A percentile compares a stretch with the other conserved stretches of the same genome.
Conservation (phyloP, 1,139 yeast species). For the Zygosaccharomyces pseudobailii region DNA sequence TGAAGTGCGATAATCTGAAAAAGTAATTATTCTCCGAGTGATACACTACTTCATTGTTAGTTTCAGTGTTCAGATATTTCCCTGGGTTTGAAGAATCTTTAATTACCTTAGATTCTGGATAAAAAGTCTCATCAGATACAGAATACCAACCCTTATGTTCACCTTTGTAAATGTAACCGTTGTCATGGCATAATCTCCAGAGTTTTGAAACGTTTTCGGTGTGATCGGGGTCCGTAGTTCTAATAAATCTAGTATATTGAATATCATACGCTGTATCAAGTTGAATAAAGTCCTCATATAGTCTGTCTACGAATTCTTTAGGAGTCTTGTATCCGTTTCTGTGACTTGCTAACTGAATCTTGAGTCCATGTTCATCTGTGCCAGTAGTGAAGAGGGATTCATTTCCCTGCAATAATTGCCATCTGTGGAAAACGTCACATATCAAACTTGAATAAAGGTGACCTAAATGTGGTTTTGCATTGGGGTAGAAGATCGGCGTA, state of each 20-base stretch:
- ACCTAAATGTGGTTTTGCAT: conserved; percentile 93
- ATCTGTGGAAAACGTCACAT: conserved; percentile 72
- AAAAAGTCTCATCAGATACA: conserved; percentile 89
- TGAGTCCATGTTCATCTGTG: conserved; percentile 95
- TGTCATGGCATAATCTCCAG: conserved; percentile 59
- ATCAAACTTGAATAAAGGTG: conserved; percentile 85
- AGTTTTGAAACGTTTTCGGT: conserved; percentile 54
- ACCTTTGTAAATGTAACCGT: conserved; percentile 74
- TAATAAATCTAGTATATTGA: conserved; percentile 67
- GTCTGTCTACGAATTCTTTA: conserved; percentile 63
- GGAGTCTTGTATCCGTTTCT: conserved; percentile 47
- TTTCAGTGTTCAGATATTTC: conserved; percentile 56
- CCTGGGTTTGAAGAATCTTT: conserved; percentile 31
- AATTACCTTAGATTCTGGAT: conserved; percentile 73
- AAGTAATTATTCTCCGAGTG: conserved; percentile 84
- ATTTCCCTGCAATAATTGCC: conserved; percentile 53
- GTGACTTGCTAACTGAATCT: conserved; percentile 74
- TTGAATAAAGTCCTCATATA: conserved; percentile 57
- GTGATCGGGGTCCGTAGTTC: conserved; percentile 89
- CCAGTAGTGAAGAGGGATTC: conserved; percentile 72
- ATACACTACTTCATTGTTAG: conserved; percentile 68
- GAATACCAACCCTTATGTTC: conserved; percentile 93
- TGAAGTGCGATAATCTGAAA: conserved; percentile 64
- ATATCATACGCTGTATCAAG: conserved; percentile 58
- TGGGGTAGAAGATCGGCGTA: conserved; percentile 94